These are phyloP conservation scores for Cryphonectria japonica DNA, from an alignment of 2,329 filamentous ascomycete species.

Conservation along the genomic window DNA sequence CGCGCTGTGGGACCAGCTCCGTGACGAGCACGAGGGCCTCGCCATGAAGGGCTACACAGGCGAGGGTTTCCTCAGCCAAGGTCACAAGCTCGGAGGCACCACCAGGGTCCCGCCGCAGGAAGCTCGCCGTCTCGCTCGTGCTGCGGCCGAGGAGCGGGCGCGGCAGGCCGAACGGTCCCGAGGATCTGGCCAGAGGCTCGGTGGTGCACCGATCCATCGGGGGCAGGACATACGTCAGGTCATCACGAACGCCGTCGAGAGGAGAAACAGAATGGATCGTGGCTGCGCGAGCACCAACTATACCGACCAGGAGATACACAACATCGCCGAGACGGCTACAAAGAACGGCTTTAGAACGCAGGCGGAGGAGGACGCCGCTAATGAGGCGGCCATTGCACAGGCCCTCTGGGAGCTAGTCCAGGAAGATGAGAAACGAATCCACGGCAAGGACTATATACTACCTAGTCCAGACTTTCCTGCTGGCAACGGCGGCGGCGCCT, in stretches of 20 bases:
- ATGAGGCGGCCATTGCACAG: slow-evolving; percentile 83
- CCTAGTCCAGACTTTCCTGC: slow-evolving; percentile 56
- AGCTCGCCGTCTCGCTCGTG: slow-evolving; percentile 73
- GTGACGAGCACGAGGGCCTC: slow-evolving; percentile 81
- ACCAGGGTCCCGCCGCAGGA: slow-evolving; percentile 69
- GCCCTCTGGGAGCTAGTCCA: slow-evolving; percentile 86
- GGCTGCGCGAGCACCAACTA: slow-evolving; percentile 77
- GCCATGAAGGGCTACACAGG: slow-evolving; percentile 84
- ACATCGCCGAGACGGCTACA: slow-evolving; percentile 66
- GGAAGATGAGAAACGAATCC: slow-evolving; percentile 67
- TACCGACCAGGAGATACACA: slow-evolving; percentile 67
- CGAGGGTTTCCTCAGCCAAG: slow-evolving; percentile 81
- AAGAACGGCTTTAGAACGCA: slow-evolving; percentile 78
- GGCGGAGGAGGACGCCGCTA: slow-evolving; percentile 86
- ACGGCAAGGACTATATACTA: slow-evolving; percentile 57
- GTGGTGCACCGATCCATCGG: slow-evolving; percentile 58
- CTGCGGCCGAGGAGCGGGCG: slow-evolving; percentile 72
- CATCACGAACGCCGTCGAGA: slow-evolving; percentile 72
- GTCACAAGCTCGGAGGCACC: slow-evolving; percentile 72
- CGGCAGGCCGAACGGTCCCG: slow-evolving; percentile 46
- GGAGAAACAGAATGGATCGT: slow-evolving; percentile 66
- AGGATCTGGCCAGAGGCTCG: slow-evolving; percentile 73
- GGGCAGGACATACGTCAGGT: slow-evolving; percentile 72
- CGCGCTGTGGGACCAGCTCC: slow-evolving; percentile 84
- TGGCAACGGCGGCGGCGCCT: slow-evolving; percentile 45